Percentiles rank a stretch among this genome's conserved stretches.
These are phyloP conservation scores for Hypoxylon perforatum DNA, from an alignment of 495 filamentous ascomycete species.

Conservation along the genomic window DNA sequence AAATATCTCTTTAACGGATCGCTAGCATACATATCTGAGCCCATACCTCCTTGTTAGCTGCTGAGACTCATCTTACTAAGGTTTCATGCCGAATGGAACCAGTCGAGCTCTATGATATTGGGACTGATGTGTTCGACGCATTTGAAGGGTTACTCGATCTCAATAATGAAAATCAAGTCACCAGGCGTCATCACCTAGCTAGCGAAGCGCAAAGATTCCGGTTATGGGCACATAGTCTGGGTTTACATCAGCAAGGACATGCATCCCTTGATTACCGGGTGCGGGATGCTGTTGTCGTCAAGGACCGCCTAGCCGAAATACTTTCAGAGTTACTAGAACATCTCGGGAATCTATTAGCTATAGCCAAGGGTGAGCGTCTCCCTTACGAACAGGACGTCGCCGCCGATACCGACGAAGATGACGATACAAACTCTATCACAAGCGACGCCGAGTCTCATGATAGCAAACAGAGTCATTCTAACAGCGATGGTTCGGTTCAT, in stretches of 20 bases:
- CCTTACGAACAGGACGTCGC: background rate
- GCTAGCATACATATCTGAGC: background rate
- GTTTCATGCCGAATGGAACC: background rate
- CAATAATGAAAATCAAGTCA: background rate
- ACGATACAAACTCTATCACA: background rate
- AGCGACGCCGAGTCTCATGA: background rate
- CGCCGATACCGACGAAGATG: background rate
- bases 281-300: constrained; percentile 24
- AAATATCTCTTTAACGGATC: background rate
- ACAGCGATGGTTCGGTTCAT: background rate
- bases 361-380: background rate
- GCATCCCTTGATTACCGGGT: constrained; percentile 36
- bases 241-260: constrained; percentile 27
- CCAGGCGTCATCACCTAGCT: background rate
- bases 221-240: constrained; percentile 27
- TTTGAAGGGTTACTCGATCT: background rate
- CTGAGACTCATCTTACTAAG: background rate
- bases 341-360: background rate
- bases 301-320: background rate
- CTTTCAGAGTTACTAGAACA: constrained; percentile 9
- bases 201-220: constrained; percentile 3
- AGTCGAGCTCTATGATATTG: background rate
- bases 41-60: too few species aligned
- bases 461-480: background rate
- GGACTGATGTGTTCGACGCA: constrained; percentile 1